Percentiles rank a stretch among this genome's conserved stretches.
Evolutionary conservation across 2,329 filamentous ascomycete species (phyloP).

Genomic region (Trichoderma guizhouense): DNA sequence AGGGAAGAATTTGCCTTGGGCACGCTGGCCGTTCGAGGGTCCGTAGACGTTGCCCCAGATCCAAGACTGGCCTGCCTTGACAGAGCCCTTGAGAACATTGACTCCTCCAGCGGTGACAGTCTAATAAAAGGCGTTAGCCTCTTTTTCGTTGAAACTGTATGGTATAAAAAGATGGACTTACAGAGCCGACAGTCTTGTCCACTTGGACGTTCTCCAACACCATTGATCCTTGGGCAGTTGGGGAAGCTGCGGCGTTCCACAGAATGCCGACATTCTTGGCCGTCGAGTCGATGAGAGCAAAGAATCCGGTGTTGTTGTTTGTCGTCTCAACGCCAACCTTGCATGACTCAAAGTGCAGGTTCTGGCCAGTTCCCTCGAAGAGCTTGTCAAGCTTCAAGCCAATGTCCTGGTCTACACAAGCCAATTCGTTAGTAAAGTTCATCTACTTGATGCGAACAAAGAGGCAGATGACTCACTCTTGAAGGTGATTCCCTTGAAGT

Average conservation of each 20-base stretch:
- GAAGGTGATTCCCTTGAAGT: conserved; percentile 33
- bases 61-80: conserved; percentile 19
- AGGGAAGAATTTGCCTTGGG: conserved; percentile 20
- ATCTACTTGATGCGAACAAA: background rate
- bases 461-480: conserved; percentile 23
- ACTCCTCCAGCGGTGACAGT: conserved; percentile 35
- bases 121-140: background rate
- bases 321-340: conserved; percentile 31
- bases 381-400: conserved; percentile 29
- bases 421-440: background rate
- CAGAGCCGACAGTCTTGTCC: conserved; percentile 25
- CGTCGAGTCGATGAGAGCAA: conserved; percentile 31
- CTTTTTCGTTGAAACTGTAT: background rate
- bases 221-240: conserved; percentile 28
- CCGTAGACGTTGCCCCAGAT: conserved; percentile 23
- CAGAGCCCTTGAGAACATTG: conserved; percentile 20
- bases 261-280: conserved; percentile 28
- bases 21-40: conserved; percentile 13
- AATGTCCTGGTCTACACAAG: conserved; percentile 20
- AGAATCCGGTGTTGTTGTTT: conserved; percentile 25
- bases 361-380: conserved; percentile 30
- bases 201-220: conserved; percentile 30
- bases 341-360: conserved; percentile 28
- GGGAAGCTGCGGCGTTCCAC: conserved; percentile 26
- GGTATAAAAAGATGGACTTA: conserved; percentile 6